A percentile compares a stretch with the other conserved stretches of the same genome.
These are phyloP conservation scores for Moesziomyces antarcticus DNA, from an alignment of 1,284 basidiomycete genomes.

Conservation along the genomic window DNA sequence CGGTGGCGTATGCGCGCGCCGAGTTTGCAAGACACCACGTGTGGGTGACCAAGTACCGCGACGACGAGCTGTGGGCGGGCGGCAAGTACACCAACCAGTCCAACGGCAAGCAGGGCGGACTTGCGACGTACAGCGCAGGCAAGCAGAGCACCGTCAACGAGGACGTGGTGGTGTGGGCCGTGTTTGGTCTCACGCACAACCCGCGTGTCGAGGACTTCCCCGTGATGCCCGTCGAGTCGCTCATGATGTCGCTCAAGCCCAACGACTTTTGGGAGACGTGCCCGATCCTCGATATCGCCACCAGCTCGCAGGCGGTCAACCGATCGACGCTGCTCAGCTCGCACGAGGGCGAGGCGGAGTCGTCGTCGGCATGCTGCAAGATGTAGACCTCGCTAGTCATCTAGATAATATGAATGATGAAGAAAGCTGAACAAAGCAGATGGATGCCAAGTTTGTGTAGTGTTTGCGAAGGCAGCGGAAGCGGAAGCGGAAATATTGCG, in stretches of 20 bases:
- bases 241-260: slow-evolving; percentile 83
- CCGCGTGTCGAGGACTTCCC: slow-evolving; percentile 86
- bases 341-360: neutral
- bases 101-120: slow-evolving; percentile 72
- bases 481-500: too few relatives aligned
- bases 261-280: slow-evolving; percentile 83
- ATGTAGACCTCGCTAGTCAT: slow-evolving; percentile 1
- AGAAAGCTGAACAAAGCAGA: neutral
- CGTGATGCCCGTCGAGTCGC: slow-evolving; percentile 84
- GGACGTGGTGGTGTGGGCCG: slow-evolving; percentile 80
- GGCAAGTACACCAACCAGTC: slow-evolving; percentile 88
- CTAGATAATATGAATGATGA: neutral
- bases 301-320: slow-evolving; percentile 71
- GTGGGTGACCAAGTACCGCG: slow-evolving; percentile 76
- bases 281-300: slow-evolving; percentile 87
- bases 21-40: slow-evolving; percentile 80
- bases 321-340: slow-evolving; percentile 13
- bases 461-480: too few relatives aligned
- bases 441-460: neutral
- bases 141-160: slow-evolving; percentile 61
- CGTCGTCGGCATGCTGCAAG: slow-evolving; percentile 11
- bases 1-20: slow-evolving; percentile 81
- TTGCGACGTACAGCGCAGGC: slow-evolving; percentile 77
- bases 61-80: slow-evolving; percentile 82
- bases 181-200: slow-evolving; percentile 83